Percentiles rank a stretch among this genome's conserved stretches.
Conservation (phyloP, 148 eudicot species). For the Persicaria tinctoria region DNA sequence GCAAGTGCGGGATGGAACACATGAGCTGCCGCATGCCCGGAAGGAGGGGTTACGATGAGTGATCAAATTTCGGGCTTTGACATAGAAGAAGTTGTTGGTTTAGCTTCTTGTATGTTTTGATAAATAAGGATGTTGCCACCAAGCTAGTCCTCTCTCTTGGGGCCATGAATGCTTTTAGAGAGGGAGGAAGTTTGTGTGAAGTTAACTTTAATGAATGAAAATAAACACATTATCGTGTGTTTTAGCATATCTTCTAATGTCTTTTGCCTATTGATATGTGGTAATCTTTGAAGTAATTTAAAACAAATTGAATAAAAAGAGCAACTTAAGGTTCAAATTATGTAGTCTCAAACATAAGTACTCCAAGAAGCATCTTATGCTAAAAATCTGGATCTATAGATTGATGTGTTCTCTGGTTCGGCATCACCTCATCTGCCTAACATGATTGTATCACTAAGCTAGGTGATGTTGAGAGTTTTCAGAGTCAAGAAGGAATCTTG, state of each 20-base stretch:
- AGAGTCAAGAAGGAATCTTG: too few species aligned
- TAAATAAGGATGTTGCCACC: background rate
- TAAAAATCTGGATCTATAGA: too few species aligned
- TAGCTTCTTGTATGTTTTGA: background rate
- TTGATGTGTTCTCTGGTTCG: too few species aligned
- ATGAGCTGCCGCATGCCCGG: constrained; percentile 11
- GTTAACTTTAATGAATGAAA: background rate
- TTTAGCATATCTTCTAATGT: background rate
- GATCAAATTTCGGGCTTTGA: background rate
- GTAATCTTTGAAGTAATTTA: too few species aligned
- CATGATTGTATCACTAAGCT: too few species aligned
- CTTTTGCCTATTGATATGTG: too few species aligned
- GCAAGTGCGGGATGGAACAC: constrained; percentile 15
- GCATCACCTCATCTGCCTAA: too few species aligned
- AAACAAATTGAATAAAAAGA: too few species aligned
- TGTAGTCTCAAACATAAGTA: too few species aligned
- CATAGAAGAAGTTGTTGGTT: background rate
- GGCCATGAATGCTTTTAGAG: constrained; percentile 5
- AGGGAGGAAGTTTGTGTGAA: background rate
- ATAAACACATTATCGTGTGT: constrained; percentile 4
- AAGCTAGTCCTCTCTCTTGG: constrained; percentile 3
- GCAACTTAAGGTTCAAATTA: too few species aligned
- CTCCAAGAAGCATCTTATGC: too few species aligned
- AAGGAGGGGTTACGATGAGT: background rate
- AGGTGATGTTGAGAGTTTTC: too few species aligned